A percentile compares a stretch with the other conserved stretches of the same genome.
phyloP scores from a whole-genome alignment of 2,329 filamentous ascomycete genomes.

The Penicillium sp. region DNA sequence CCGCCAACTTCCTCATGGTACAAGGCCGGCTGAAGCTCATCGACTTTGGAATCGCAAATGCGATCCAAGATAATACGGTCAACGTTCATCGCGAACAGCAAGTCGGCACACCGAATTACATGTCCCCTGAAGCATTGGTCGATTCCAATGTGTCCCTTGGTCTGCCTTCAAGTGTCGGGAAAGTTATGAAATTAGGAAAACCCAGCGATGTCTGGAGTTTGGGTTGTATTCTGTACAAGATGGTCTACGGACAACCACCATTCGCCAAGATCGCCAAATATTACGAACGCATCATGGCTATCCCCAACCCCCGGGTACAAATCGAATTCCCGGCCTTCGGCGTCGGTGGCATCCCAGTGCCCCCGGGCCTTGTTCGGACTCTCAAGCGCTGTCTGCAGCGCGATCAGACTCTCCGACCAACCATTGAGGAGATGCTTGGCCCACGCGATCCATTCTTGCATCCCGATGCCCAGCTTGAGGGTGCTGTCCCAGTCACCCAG shows the following conservation, averaged over 20 bases:
- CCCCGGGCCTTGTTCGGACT: conserved; percentile 54
- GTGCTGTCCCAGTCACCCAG: conserved; percentile 52
- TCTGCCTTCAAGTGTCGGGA: conserved; percentile 50
- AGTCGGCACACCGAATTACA: conserved; percentile 96
- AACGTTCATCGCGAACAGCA: conserved; percentile 96
- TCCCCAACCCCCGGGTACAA: conserved; percentile 49
- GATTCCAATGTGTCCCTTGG: conserved; percentile 71
- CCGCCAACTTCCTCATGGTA: conserved; percentile 92
- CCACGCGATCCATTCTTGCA: conserved; percentile 58
- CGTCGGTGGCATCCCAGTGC: conserved; percentile 51
- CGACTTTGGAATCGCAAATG: conserved; percentile 97
- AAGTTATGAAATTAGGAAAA: conserved; percentile 93
- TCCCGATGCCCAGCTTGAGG: conserved; percentile 50
- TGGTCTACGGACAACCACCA: conserved; percentile 95
- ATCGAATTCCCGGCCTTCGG: conserved; percentile 48
- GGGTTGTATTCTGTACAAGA: conserved; percentile 95
- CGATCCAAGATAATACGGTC: conserved; percentile 94
- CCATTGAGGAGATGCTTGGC: conserved; percentile 55
- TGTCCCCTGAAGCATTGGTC: conserved; percentile 91
- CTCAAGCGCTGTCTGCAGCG: conserved; percentile 58
- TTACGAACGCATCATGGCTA: conserved; percentile 69
- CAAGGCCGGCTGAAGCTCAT: conserved; percentile 90
- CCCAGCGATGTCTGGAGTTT: conserved; percentile 94
- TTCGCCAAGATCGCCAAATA: conserved; percentile 90
- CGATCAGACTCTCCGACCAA: conserved; percentile 56